phyloP scores from a whole-genome alignment of 768 basidiomycete species.

The Astraeus odoratus region DNA sequence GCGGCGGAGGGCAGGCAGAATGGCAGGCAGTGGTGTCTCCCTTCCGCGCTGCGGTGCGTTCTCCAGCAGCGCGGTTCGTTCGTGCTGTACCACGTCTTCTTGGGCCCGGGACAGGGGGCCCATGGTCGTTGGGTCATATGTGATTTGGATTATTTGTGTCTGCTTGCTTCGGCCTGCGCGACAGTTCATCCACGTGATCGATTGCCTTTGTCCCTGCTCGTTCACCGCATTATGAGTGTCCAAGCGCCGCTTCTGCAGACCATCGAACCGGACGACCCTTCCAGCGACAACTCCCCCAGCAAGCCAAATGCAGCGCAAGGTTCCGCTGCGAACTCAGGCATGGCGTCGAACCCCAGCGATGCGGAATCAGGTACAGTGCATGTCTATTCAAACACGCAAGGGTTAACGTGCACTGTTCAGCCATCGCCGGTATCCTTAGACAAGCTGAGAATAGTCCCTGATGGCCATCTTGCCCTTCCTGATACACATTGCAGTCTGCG shows the following conservation, averaged over 20 bases:
- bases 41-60: neutral
- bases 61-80: constrained; percentile 2
- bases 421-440: constrained; percentile 68
- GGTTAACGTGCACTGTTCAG: constrained; percentile 27
- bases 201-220: too few species aligned
- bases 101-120: too few species aligned
- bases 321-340: constrained; percentile 40
- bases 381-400: neutral
- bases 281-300: constrained; percentile 22
- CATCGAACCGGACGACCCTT: constrained; percentile 80
- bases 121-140: too few species aligned
- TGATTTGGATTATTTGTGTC: too few species aligned
- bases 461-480: constrained; percentile 11
- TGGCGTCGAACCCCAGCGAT: constrained; percentile 53
- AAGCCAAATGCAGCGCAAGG: constrained; percentile 40
- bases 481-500: constrained; percentile 47
- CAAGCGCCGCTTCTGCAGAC: constrained; percentile 65
- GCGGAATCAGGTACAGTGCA: constrained; percentile 61
- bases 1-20: constrained; percentile 5
- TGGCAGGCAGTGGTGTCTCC: neutral
- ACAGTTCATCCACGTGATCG: neutral
- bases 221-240: constrained; percentile 42
- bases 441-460: constrained; percentile 41
- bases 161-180: too few species aligned
- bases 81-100: constrained; percentile 2